Conservation (phyloP, 176 grass and related monocot species). For the Oryza glumipatula region DNA sequence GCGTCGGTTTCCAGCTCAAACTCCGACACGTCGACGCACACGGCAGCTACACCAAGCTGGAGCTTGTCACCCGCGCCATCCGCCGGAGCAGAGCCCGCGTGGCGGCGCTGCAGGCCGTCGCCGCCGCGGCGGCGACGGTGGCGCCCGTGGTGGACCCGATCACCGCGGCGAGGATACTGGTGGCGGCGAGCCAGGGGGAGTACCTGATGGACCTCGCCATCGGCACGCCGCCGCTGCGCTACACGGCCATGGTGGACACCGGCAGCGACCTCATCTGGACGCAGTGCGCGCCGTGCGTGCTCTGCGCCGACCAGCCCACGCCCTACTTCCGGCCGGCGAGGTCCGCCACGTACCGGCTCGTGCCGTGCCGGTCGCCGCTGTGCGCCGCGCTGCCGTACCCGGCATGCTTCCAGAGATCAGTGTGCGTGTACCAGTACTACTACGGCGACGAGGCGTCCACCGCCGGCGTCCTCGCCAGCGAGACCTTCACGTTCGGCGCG, state of each 20-base stretch:
- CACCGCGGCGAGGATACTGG: slow-evolving; percentile 15
- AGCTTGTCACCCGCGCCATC: slow-evolving; percentile 16
- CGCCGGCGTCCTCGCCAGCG: slow-evolving; percentile 42
- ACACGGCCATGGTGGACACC: slow-evolving; percentile 53
- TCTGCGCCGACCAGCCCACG: slow-evolving; percentile 45
- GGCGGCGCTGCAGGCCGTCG: not conserved
- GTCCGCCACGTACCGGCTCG: slow-evolving; percentile 29
- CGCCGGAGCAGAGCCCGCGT: slow-evolving; percentile 18
- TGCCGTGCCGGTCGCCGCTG: slow-evolving; percentile 37
- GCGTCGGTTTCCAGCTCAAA: not conserved
- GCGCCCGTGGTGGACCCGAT: not conserved
- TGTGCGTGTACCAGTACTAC: slow-evolving; percentile 54
- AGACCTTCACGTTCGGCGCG: slow-evolving; percentile 57
- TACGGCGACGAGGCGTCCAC: slow-evolving; percentile 47
- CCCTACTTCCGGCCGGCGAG: slow-evolving; percentile 22
- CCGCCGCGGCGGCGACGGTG: not conserved
- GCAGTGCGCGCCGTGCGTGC: slow-evolving; percentile 57
- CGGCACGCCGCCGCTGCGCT: slow-evolving; percentile 46
- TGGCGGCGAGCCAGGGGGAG: slow-evolving; percentile 36
- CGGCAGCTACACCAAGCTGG: not conserved
- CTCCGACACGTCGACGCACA: slow-evolving; percentile 6
- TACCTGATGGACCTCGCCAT: slow-evolving; percentile 41
- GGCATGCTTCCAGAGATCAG: slow-evolving; percentile 9
- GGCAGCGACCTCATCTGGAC: slow-evolving; percentile 75
- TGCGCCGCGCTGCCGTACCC: slow-evolving; percentile 29